Evolutionary conservation across 306 rosid species (phyloP), one percentile per base, ranked within the genome.

Genomic region (Hippophae tibetana): DNA sequence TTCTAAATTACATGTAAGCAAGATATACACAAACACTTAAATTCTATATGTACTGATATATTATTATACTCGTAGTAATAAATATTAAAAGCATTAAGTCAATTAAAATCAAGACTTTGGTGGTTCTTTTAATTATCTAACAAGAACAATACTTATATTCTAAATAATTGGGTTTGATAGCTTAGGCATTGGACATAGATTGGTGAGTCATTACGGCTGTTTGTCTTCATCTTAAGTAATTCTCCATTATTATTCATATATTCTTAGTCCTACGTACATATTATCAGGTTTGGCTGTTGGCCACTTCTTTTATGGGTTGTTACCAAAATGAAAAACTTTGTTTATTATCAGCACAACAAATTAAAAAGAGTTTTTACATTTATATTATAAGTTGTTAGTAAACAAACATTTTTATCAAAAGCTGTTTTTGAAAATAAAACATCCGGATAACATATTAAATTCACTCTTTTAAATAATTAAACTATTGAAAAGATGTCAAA

Each of bases 181-280:
- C 70, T 61, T 66, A 54, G 64, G 58, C 70, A 47, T 62, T 62
- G 56, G 57, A 58, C 42, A n/a, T 76, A 83, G 85, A 62, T 68
- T 59, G 56, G 76, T 86, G 90, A 78, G 83, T 80, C 83, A 87
- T 73, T 76, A 76, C 78, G 74, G 87, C 79, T 57, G 51, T 74
- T 75, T 84, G 85, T 84, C 79, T 72, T 42, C 59, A 78, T 61
- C 74, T 73, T 0, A 55, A 74, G 57, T 50, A 78, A 66, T 81
- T 76, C 67, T 59, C 69, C 80, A 74, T 81, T 57, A 74, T 65
- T 62, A 55, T 42, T 23, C 64, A 66, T 73, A 59, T 52, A 65
- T 67, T 18, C 23, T 18, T 74, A 72, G 63, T 75, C 61, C 51
- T 59, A 62, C 82, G 72, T 61, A 13, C 13, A 46, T 46, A 48